Conservation (phyloP, 441 rosid species). For the Aleurites moluccanus region DNA sequence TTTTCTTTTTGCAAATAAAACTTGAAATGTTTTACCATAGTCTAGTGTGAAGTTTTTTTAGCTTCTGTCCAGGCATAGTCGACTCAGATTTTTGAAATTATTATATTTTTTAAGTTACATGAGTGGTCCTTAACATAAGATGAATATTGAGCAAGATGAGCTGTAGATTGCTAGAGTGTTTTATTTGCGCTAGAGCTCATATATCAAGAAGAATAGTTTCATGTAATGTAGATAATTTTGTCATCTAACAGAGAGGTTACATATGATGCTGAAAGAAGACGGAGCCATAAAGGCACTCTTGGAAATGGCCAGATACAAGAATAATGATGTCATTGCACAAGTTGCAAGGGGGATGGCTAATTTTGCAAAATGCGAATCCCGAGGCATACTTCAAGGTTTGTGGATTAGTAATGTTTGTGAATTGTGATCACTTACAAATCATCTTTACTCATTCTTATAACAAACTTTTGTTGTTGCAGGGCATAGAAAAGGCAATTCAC, state of each 20-base stretch:
- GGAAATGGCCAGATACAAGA: slow-evolving; percentile 56
- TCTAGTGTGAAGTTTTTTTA: background rate
- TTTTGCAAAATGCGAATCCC: slow-evolving; percentile 93
- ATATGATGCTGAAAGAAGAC: slow-evolving; percentile 67
- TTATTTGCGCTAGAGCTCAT: background rate
- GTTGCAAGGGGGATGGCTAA: slow-evolving; percentile 95
- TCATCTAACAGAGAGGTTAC: slow-evolving; percentile 58
- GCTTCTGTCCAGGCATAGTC: background rate
- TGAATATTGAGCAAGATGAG: background rate
- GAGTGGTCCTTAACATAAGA: background rate
- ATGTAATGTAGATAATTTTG: background rate
- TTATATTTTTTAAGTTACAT: too few species aligned
- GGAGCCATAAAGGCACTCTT: slow-evolving; percentile 77
- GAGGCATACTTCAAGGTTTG: slow-evolving; percentile 74
- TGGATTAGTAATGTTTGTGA: background rate
- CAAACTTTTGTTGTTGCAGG: slow-evolving; percentile 42
- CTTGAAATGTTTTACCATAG: background rate
- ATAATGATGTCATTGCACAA: slow-evolving; percentile 73
- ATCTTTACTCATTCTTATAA: slow-evolving; percentile 19
- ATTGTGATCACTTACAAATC: background rate
- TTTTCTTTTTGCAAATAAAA: background rate
- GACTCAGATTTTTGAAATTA: background rate
- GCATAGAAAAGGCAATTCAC: slow-evolving; percentile 67
- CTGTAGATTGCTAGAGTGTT: background rate
- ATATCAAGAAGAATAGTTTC: background rate